phyloP scores from a whole-genome alignment of 345 rosid genomes.

The Raphanus raphanistrum region DNA sequence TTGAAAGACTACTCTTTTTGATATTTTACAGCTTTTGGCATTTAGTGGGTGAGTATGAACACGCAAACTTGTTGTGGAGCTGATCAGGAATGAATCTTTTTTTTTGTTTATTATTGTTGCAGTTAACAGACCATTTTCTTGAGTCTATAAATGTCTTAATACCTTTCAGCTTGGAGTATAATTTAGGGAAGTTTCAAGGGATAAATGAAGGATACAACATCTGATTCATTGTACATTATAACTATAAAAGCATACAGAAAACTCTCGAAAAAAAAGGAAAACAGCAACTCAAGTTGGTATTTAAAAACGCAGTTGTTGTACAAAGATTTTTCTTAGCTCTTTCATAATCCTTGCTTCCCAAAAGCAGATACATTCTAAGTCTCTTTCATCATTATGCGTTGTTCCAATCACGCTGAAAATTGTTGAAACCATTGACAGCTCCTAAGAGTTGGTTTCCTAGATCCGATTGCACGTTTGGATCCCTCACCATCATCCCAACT shows the following conservation, averaged over 20 bases:
- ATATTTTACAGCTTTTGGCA: conserved; percentile 3
- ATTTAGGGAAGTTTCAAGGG: background rate
- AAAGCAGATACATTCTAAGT: background rate
- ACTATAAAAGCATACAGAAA: conserved; percentile 29
- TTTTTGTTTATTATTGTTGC: background rate
- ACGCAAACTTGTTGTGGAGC: background rate
- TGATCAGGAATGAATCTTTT: background rate
- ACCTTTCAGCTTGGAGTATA: background rate
- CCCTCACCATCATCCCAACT: conserved; percentile 60
- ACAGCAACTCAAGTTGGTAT: conserved; percentile 21
- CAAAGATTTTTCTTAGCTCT: conserved; percentile 19
- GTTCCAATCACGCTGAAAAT: conserved; percentile 85
- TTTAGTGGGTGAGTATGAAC: background rate
- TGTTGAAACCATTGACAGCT: conserved; percentile 70
- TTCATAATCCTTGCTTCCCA: conserved; percentile 5
- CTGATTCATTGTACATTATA: conserved; percentile 36
- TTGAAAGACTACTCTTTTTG: conserved; percentile 92
- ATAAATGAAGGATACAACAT: conserved; percentile 26
- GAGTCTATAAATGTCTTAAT: background rate
- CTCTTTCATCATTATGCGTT: conserved; percentile 1
- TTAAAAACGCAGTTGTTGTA: conserved; percentile 21
- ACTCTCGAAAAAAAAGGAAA: background rate
- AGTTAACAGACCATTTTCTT: background rate
- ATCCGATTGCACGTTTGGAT: conserved; percentile 73
- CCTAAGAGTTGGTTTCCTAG: conserved; percentile 80